Evolutionary conservation across 257 asterid genomes (phyloP).

Genomic region (Ehretia macrophylla): DNA sequence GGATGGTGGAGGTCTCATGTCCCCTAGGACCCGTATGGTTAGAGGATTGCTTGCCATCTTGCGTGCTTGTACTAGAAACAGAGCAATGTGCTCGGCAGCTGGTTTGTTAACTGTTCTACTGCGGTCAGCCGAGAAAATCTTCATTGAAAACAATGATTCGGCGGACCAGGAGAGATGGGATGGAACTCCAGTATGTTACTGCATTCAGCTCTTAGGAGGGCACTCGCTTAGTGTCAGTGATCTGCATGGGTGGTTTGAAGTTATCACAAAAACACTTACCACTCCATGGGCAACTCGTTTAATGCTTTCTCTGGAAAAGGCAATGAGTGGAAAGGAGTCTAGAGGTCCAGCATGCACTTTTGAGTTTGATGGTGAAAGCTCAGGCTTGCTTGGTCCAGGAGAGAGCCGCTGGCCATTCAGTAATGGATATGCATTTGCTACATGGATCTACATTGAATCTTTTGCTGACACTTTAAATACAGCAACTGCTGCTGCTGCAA

Average conservation of each 20-base stretch:
- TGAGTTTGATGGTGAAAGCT: constrained; percentile 99
- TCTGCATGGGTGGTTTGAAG: constrained; percentile 78
- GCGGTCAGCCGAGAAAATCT: constrained; percentile 74
- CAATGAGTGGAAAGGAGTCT: constrained; percentile 90
- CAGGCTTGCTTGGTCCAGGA: constrained; percentile 94
- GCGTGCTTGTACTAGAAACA: constrained; percentile 94
- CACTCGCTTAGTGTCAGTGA: constrained; percentile 83
- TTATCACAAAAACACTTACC: constrained; percentile 53
- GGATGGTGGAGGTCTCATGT: constrained; percentile 81
- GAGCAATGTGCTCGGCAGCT: constrained; percentile 92
- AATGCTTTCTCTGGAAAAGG: constrained; percentile 81
- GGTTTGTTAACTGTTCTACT: constrained; percentile 77
- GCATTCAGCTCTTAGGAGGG: constrained; percentile 89
- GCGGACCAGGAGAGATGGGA: constrained; percentile 66
- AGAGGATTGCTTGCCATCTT: constrained; percentile 94
- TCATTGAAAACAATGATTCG: constrained; percentile 48
- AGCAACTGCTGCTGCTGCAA: constrained; percentile 98
- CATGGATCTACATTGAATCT: constrained; percentile 96
- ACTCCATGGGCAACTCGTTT: constrained; percentile 81
- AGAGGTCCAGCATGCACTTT: constrained; percentile 91
- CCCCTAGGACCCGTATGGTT: constrained; percentile 95
- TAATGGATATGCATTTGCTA: constrained; percentile 90
- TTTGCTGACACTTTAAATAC: constrained; percentile 97
- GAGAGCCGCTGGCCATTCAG: constrained; percentile 97
- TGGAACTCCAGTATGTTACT: constrained; percentile 79